Evolutionary conservation across 106 monocot species (phyloP).

Genomic region (Hemerocallis citrina): DNA sequence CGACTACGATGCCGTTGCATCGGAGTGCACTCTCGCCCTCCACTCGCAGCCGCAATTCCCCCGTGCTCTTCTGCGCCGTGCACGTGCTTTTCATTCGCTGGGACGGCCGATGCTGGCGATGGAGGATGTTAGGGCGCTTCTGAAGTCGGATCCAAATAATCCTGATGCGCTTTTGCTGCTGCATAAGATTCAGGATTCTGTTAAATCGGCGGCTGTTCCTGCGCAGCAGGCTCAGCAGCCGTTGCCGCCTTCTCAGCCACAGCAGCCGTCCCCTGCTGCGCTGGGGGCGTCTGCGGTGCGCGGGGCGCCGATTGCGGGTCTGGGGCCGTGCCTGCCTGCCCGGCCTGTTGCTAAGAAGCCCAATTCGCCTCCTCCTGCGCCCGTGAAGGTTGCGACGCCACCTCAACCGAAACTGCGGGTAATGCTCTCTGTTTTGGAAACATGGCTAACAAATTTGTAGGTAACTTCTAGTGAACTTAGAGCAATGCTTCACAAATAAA

Average conservation of each 20-base stretch:
- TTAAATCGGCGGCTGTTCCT: neutral
- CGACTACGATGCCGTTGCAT: conserved; percentile 71
- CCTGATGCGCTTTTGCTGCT: conserved; percentile 56
- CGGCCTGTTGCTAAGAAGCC: conserved; percentile 53
- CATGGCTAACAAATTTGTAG: no score
- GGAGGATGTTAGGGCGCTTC: conserved; percentile 48
- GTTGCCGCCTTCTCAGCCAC: conserved; percentile 4
- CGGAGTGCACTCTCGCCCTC: conserved; percentile 93
- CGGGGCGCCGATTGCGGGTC: conserved; percentile 50
- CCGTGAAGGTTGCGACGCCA: no score
- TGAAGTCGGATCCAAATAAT: conserved; percentile 50
- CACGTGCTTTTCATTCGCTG: conserved; percentile 77
- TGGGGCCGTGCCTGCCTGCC: conserved; percentile 83
- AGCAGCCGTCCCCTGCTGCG: conserved; percentile 79
- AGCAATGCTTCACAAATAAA: no score
- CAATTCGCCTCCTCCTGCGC: conserved; percentile 9
- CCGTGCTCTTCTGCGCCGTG: conserved; percentile 87
- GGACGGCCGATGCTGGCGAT: conserved; percentile 50
- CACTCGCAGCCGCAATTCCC: conserved; percentile 76
- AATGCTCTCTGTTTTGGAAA: neutral
- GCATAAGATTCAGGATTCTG: conserved; percentile 20
- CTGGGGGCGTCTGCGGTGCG: conserved; percentile 74
- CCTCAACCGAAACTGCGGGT: neutral
- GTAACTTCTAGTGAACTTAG: no score
- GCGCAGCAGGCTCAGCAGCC: neutral